Percentiles rank a stretch among this genome's conserved stretches.
Conservation (phyloP, 352 stramenopile genomes). For the Phytophthora meadii region DNA sequence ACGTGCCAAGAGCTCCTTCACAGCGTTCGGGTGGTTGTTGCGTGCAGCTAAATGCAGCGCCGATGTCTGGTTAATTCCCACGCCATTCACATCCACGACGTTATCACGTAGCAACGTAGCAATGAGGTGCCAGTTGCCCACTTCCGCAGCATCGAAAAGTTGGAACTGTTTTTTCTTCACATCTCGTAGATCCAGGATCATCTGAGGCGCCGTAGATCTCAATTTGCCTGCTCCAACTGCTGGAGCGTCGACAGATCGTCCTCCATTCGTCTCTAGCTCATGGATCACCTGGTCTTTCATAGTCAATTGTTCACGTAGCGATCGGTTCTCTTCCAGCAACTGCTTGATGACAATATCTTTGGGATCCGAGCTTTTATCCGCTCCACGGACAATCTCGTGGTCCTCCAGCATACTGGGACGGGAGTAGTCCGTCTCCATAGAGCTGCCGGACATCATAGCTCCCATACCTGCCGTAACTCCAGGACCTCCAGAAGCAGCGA, state of each 20-base stretch:
- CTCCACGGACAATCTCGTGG: constrained; percentile 85
- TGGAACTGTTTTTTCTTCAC: constrained; percentile 92
- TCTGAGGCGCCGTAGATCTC: constrained; percentile 67
- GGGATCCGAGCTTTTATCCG: constrained; percentile 80
- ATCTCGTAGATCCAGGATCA: constrained; percentile 85
- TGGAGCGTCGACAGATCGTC: constrained; percentile 33
- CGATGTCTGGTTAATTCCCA: constrained; percentile 88
- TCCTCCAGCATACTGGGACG: constrained; percentile 84
- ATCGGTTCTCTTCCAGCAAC: constrained; percentile 81
- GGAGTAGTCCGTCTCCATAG: constrained; percentile 72
- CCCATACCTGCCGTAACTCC: constrained; percentile 29
- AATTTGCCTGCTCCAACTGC: constrained; percentile 46
- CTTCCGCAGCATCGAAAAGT: constrained; percentile 84
- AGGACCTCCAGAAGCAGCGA: constrained; percentile 30
- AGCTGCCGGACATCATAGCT: constrained; percentile 3
- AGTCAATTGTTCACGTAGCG: constrained; percentile 78
- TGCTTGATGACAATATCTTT: constrained; percentile 91
- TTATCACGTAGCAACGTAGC: constrained; percentile 83
- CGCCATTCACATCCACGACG: constrained; percentile 87
- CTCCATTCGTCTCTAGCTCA: constrained; percentile 80
- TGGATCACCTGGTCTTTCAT: constrained; percentile 89
- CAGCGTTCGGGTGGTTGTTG: constrained; percentile 80
- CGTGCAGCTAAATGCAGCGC: constrained; percentile 77
- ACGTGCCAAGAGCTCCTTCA: constrained; percentile 76
- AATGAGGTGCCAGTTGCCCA: constrained; percentile 87